Base-by-base conservation (phyloP, 371 early-diverging fungal genomes). In the Mucor sp. region DNA sequence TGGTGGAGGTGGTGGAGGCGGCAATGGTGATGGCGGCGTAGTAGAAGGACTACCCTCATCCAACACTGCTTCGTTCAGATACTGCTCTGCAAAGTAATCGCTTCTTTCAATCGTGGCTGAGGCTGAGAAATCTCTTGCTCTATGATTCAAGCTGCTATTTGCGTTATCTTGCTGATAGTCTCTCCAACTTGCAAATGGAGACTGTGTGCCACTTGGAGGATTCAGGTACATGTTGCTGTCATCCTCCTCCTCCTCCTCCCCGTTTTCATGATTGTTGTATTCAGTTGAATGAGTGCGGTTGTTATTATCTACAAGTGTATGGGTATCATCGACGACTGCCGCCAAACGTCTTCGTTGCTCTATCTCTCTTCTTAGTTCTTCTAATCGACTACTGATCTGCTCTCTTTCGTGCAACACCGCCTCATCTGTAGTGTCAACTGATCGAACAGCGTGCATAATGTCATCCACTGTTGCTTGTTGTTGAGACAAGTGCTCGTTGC, bases 161-260 rank as follows among this genome's bases (percentile, higher is more conserved):
- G 33, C 62, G 35, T 43, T 58, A 4, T 65, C 48, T 39, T 71
- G 72, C n/a, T 71, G 72, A 28, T 71, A 71, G 33, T 71, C 72
- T 57, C 72, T 63, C 72, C 72, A 71, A 4, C 68, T 67, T 5
- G 56, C 63, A 64, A 71, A 71, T 5, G 72, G 72, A 28, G 72
- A 71, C 23, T 67, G 72, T 4, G 68, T 58, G 1, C 71, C 72
- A 47, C 64, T 71, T 7, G 71, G 60, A 17, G 69, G 64, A 55
- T 48, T 66, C 28, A 53, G 12, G 32, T 44, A 30, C 6, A 47
- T 48, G 12, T 25, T 4, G 14, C 50, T 53, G 47, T 66, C 55
- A 6, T 43, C 21, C 27, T 67, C 67, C 23, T 61, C 28, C 19
- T 48, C 21, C 27, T 67, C 67, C 23, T 61, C 28, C 19, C 39